Evolutionary conservation across 2,329 filamentous ascomycete genomes (phyloP), one percentile per base, ranked within the genome.

Genomic region (Botrytis byssoidea): DNA sequence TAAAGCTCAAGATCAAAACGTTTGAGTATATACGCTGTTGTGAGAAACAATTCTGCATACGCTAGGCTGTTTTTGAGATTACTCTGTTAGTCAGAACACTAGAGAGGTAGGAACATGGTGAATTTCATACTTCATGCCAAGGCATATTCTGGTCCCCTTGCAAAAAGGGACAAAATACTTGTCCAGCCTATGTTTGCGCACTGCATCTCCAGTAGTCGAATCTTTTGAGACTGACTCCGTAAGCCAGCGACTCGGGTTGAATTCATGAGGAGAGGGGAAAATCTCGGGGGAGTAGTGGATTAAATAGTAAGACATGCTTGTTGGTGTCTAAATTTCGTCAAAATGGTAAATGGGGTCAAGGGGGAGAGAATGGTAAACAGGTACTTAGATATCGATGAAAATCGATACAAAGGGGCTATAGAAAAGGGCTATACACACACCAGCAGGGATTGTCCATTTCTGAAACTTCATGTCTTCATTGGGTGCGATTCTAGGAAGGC

Each of bases 401-500:
- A 57, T 29, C 3, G 4, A 32, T 22, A 7, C 7, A 16, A n/a
- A n/a, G 9, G 8, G 65, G 4, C 22, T 1, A 25, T 20, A 2
- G 10, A 40, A 25, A 22, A 55, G 16, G 14, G 25, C 10, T 42
- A 65, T 60, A 67, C 74, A 51, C 71, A 77, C 75, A 9, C 83
- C 81, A 2, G 71, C 73, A 35, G 77, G 78, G 67, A 79, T 77
- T 4, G 55, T 60, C 77, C 75, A 77, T 25, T 77, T 64, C 20
- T 75, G 37, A 40, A 77, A 74, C 74, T 73, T 69, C 57, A 77
- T 69, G 75, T 42, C 76, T 71, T 74, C 76, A 42, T 77, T 77
- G 1, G 76, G 79, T n/a, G 77, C 73, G 35, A 81, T 75, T 25
- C 81, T 76, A 51, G 78, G 76, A 12, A 80, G 76, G 25, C 82